Conservation (phyloP, 2,329 filamentous ascomycete species). For the Calycina herbarum region DNA sequence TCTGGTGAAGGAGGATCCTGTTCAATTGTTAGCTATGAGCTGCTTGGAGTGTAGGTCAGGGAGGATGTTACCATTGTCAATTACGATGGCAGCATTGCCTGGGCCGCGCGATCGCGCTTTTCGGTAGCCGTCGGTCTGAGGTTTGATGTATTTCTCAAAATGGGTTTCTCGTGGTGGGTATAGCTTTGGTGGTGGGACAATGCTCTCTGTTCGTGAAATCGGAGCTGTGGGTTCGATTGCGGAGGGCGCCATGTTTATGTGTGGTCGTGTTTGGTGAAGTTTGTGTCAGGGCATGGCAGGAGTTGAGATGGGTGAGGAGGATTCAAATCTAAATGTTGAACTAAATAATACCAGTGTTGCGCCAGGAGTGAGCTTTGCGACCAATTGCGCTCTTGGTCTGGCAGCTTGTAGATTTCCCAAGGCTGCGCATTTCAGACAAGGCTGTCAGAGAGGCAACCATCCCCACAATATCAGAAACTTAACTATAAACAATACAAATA, state of each 20-base stretch:
- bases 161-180: conserved; percentile 62
- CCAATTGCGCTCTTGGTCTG: conserved; percentile 10
- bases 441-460: not conserved
- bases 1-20: conserved; percentile 84
- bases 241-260: conserved; percentile 36
- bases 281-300: conserved; percentile 52
- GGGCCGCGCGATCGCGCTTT: conserved; percentile 56
- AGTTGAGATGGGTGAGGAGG: conserved; percentile 41
- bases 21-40: conserved; percentile 23
- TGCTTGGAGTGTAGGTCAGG: conserved; percentile 9
- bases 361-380: conserved; percentile 13
- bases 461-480: not conserved
- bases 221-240: conserved; percentile 32
- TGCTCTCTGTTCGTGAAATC: conserved; percentile 46
- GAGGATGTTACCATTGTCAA: conserved; percentile 79
- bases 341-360: not conserved
- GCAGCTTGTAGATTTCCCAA: conserved; percentile 23
- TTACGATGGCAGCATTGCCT: conserved; percentile 78
- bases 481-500: not conserved
- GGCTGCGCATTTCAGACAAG: conserved; percentile 17
- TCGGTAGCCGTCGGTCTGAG: conserved; percentile 64
- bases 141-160: conserved; percentile 56
- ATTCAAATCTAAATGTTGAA: not conserved
- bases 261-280: not conserved
- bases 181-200: conserved; percentile 54